Conservation (phyloP, 1,284 basidiomycete species). For the Microbotryum lychnidis-dioicae region DNA sequence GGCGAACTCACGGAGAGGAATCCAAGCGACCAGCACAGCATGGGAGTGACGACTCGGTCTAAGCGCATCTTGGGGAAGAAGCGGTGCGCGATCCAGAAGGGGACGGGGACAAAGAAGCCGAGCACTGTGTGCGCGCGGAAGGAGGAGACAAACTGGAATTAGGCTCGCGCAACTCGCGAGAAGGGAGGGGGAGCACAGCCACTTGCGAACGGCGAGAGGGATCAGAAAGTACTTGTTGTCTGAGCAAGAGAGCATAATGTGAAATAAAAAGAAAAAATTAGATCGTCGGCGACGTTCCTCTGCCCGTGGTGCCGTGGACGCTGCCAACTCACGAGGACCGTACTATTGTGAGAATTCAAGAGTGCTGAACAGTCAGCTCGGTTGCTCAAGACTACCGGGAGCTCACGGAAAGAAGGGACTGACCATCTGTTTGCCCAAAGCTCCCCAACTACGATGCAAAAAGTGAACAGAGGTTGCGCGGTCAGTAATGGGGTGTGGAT, state of each 20-base stretch:
- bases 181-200: constrained; percentile 37
- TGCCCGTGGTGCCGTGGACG: too few species aligned
- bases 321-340: too few species aligned
- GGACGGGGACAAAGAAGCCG: constrained; percentile 48
- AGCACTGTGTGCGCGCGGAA: constrained; percentile 2
- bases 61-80: constrained; percentile 43
- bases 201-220: background rate
- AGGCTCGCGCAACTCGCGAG: constrained; percentile 19
- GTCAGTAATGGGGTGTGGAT: too few species aligned
- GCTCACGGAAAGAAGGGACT: too few species aligned
- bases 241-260: too few species aligned
- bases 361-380: too few species aligned
- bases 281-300: too few species aligned
- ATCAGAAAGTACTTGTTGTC: background rate
- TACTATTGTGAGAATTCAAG: too few species aligned
- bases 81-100: constrained; percentile 49
- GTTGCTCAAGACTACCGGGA: too few species aligned
- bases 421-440: constrained; percentile 42
- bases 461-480: too few species aligned
- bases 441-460: constrained; percentile 49
- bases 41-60: constrained; percentile 17
- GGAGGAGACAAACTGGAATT: constrained; percentile 48
- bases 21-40: constrained; percentile 1
- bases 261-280: too few species aligned
- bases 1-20: background rate